Evolutionary conservation across 2,329 filamentous ascomycete genomes (phyloP).

Genomic region (Hymenoscyphus occultus): DNA sequence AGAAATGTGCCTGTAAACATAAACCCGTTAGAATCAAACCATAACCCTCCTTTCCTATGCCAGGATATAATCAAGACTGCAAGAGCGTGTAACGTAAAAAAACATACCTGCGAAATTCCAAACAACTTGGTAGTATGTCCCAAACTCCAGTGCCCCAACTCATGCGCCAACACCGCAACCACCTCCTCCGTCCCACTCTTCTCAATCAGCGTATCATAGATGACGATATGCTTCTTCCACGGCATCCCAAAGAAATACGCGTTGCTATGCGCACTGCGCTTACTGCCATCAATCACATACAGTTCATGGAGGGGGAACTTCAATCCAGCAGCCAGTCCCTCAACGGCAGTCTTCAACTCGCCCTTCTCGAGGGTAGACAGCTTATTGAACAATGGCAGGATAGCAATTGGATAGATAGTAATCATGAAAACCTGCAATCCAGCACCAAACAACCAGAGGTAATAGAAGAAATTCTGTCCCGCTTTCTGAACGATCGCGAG

Average conservation of each 20-base stretch:
- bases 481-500: slow-evolving; percentile 92
- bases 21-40: slow-evolving; percentile 31
- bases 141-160: slow-evolving; percentile 95
- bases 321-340: slow-evolving; percentile 76
- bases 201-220: slow-evolving; percentile 96
- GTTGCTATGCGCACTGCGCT: slow-evolving; percentile 84
- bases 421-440: slow-evolving; percentile 91
- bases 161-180: slow-evolving; percentile 89
- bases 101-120: slow-evolving; percentile 71
- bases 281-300: slow-evolving; percentile 91
- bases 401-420: slow-evolving; percentile 91
- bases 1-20: slow-evolving; percentile 70
- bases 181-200: slow-evolving; percentile 92
- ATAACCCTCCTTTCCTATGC: no score
- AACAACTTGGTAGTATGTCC: slow-evolving; percentile 93
- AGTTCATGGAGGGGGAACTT: slow-evolving; percentile 91
- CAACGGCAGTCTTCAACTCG: slow-evolving; percentile 81
- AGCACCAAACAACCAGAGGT: slow-evolving; percentile 91
- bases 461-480: slow-evolving; percentile 94
- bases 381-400: slow-evolving; percentile 97
- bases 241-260: slow-evolving; percentile 96
- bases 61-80: no score
- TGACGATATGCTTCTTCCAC: slow-evolving; percentile 99
- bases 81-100: neutral
- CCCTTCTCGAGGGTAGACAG: slow-evolving; percentile 87